Base-by-base conservation (phyloP, 2,329 filamentous ascomycete species). In the Claviceps capensis region DNA sequence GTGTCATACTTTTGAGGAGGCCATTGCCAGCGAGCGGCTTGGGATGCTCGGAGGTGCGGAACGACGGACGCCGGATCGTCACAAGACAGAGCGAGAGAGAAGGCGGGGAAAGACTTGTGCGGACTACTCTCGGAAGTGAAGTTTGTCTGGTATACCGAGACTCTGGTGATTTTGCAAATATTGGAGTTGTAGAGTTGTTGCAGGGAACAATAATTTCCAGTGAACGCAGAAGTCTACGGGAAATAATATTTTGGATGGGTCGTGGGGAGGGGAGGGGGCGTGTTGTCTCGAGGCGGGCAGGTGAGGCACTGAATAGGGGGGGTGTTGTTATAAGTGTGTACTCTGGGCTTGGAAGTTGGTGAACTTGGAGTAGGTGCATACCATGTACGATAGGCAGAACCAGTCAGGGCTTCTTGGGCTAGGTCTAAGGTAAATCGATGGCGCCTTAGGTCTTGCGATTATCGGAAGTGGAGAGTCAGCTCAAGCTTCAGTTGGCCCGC, bases 1-100 rank as follows among this genome's bases (percentile, higher is more conserved):
- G 57, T 50, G 48, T 61, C 63, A 62, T 79, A 81, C 78, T 73
- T 79, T 80, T 65, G 77, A 80, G 64, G 77, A 81, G 67, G 78
- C 77, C 78, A 81, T 81, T 72, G 70, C 70, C 68, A 64, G 65
- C 64, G 60, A 64, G 65, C 64, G 60, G 63, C 57, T 63, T 65
- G 60, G 58, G 56, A 61, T 62, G 64, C 61, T 65, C 64, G 60
- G 54, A 57, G 60, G 57, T 59, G 62, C 60, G 61, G 65, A 60
- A 60, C 60, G 63, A 63, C 61, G 57, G 59, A 52, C 55, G 62
- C 58, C 60, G 59, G 59, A 63, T 62, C 59, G 63, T 61, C 62
- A 59, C 62, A 54, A 58, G 55, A 55, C 60, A 55, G 54, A 54
- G 54, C 56, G 50, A 53, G 56, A n/a, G 8, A 11, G 40, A 7